A percentile compares a stretch with the other conserved stretches of the same genome.
Evolutionary conservation across 2,329 filamentous ascomycete genomes (phyloP).

Genomic region (Lomentospora prolificans): DNA sequence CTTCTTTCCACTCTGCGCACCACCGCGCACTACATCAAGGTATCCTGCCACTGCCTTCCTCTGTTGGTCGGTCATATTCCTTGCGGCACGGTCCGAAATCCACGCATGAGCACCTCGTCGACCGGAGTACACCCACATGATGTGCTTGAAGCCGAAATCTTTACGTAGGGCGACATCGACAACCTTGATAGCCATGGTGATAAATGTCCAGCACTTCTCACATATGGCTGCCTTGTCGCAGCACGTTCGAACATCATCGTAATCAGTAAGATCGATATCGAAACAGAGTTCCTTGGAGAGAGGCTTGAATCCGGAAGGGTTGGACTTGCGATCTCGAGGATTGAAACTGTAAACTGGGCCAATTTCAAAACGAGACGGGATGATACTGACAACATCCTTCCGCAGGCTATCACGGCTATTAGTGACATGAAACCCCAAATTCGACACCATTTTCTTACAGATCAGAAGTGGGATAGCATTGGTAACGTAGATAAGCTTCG

Average conservation of each 20-base stretch:
- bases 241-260: constrained; percentile 93
- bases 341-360: constrained; percentile 95
- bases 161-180: constrained; percentile 78
- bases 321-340: constrained; percentile 85
- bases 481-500: constrained; percentile 86
- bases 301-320: constrained; percentile 73
- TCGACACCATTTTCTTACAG: constrained; percentile 26
- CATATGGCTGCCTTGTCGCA: constrained; percentile 92
- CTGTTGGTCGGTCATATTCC: constrained; percentile 76
- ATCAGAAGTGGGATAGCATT: constrained; percentile 51
- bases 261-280: constrained; percentile 98
- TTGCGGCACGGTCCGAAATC: constrained; percentile 86
- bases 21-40: constrained; percentile 80
- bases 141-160: constrained; percentile 94
- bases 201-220: constrained; percentile 89
- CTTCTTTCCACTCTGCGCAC: constrained; percentile 75
- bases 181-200: constrained; percentile 95
- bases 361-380: constrained; percentile 94
- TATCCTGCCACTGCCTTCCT: constrained; percentile 80
- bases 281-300: constrained; percentile 92
- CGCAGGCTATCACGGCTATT: constrained; percentile 48
- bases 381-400: constrained; percentile 80
- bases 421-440: not conserved
- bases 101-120: constrained; percentile 94
- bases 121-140: constrained; percentile 97